A percentile compares a stretch with the other conserved stretches of the same genome.
Conservation (phyloP, 148 eudicot species). For the Pharnaceum exiguum region DNA sequence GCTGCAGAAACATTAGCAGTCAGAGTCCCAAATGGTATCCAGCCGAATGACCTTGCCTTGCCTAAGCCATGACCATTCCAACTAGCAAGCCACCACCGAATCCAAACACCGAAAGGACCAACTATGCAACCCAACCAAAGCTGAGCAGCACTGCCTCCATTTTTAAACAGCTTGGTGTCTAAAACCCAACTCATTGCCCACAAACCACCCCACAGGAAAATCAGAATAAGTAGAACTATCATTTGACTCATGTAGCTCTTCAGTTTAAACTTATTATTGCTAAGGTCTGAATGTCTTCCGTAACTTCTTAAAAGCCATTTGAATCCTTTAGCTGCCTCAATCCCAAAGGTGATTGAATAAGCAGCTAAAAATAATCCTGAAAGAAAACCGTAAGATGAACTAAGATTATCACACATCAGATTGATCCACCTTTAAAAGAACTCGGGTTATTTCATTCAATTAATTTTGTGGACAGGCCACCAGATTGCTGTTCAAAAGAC, state of each 20-base stretch:
- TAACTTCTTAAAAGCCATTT: slow-evolving; percentile 26
- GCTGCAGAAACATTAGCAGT: slow-evolving; percentile 86
- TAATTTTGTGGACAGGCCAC: too few relatives aligned
- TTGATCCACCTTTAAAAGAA: too few relatives aligned
- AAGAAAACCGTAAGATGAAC: slow-evolving; percentile 1
- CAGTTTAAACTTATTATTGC: slow-evolving; percentile 15
- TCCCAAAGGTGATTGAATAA: slow-evolving; percentile 55
- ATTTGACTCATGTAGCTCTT: slow-evolving; percentile 22
- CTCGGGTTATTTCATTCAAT: background rate
- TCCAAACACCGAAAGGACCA: slow-evolving; percentile 84
- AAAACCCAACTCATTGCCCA: slow-evolving; percentile 46
- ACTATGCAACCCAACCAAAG: slow-evolving; percentile 81
- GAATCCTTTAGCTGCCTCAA: slow-evolving; percentile 59
- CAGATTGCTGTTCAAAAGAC: background rate
- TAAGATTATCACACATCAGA: background rate
- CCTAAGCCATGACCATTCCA: slow-evolving; percentile 81
- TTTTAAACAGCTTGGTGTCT: slow-evolving; percentile 41
- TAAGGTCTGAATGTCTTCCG: slow-evolving; percentile 3
- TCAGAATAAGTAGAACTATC: slow-evolving; percentile 26
- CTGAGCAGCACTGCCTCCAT: slow-evolving; percentile 52
- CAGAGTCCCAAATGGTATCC: slow-evolving; percentile 91
- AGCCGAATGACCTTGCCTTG: slow-evolving; percentile 34
- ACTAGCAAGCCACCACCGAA: slow-evolving; percentile 84
- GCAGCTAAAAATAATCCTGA: slow-evolving; percentile 69
- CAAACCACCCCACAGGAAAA: slow-evolving; percentile 36